Conservation (phyloP, 2,329 filamentous ascomycete species). For the Lasiodiplodia gonubiensis region DNA sequence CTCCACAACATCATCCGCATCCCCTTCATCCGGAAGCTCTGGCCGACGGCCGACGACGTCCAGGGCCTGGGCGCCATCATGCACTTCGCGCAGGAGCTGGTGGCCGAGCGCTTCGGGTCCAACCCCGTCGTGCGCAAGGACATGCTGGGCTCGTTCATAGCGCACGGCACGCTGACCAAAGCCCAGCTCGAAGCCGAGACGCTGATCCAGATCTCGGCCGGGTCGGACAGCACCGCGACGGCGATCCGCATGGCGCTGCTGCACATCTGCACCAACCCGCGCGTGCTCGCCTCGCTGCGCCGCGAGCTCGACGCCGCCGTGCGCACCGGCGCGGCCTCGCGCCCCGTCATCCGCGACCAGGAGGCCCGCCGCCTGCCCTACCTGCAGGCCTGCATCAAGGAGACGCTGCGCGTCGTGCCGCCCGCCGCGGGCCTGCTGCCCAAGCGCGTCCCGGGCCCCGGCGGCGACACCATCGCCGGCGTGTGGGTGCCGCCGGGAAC, state of each 20-base stretch:
- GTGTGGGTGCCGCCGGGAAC: constrained; percentile 45
- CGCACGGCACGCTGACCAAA: constrained; percentile 45
- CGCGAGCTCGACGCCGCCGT: constrained; percentile 53
- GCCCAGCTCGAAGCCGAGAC: constrained; percentile 52
- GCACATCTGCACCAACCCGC: constrained; percentile 58
- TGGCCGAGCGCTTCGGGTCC: constrained; percentile 53
- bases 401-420: constrained; percentile 54
- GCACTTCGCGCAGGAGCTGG: constrained; percentile 52
- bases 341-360: constrained; percentile 54
- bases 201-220: constrained; percentile 58
- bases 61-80: constrained; percentile 32
- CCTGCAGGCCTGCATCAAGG: constrained; percentile 54
- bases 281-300: constrained; percentile 53
- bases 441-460: constrained; percentile 37
- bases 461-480: constrained; percentile 40
- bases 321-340: constrained; percentile 45
- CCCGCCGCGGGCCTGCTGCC: constrained; percentile 42
- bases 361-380: constrained; percentile 50
- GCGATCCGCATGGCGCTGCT: constrained; percentile 60
- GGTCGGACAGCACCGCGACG: constrained; percentile 64
- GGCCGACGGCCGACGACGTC: constrained; percentile 24
- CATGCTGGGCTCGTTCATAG: constrained; percentile 61
- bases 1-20: constrained; percentile 50
- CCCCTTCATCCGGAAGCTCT: constrained; percentile 42
- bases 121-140: constrained; percentile 51